phyloP scores from a whole-genome alignment of 2,329 filamentous ascomycete species.

The Nemania sp. region DNA sequence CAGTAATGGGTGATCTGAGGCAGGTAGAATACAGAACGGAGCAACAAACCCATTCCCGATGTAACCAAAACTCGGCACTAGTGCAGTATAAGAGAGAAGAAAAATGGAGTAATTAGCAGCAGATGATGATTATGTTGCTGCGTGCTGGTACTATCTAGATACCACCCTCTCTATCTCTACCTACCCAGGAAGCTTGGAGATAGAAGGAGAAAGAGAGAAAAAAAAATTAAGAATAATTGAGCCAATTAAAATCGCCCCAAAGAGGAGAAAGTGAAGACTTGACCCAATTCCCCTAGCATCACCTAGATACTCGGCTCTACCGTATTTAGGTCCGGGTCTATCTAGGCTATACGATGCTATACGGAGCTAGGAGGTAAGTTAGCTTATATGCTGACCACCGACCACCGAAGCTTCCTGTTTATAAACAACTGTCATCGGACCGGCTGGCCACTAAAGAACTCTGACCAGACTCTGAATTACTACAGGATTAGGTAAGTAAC shows the following conservation, averaged over 20 bases:
- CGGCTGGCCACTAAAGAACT: neutral
- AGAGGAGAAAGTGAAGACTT: neutral
- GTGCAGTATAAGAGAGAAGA: constrained; percentile 10
- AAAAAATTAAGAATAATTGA: neutral
- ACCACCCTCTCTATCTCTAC: too few relatives aligned
- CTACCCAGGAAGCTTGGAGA: neutral
- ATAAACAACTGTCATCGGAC: constrained; percentile 6
- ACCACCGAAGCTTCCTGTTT: neutral
- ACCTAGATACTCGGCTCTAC: too few relatives aligned
- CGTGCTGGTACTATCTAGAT: neutral
- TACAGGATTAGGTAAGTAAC: neutral
- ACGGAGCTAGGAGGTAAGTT: neutral
- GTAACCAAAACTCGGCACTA: constrained; percentile 17
- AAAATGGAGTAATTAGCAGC: constrained; percentile 30
- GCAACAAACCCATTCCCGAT: constrained; percentile 13
- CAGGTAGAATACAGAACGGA: neutral
- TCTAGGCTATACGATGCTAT: too few relatives aligned
- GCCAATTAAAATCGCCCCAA: neutral
- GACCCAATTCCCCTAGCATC: too few relatives aligned
- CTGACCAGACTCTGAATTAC: neutral
- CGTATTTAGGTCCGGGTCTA: too few relatives aligned
- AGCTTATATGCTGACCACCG: too few relatives aligned
- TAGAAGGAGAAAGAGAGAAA: neutral
- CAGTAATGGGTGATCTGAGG: too few relatives aligned
- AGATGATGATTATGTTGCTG: neutral